Base-by-base conservation (phyloP, 805 yeast genomes). In the Kodamaea lidongshanica region DNA sequence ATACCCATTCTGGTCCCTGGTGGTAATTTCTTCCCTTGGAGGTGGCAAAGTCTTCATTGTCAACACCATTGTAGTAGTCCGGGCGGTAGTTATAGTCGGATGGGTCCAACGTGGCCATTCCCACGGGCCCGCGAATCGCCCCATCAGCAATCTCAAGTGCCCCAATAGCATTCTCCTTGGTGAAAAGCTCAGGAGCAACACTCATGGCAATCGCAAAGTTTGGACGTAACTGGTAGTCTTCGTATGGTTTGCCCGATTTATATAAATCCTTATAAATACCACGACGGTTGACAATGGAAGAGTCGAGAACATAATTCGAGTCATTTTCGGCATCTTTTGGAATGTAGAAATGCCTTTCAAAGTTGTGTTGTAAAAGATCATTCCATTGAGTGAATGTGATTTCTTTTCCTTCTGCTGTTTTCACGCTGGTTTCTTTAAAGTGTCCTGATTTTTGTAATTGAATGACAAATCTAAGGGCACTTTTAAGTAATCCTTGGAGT, bases 1-100 rank as follows among this genome's bases (percentile, higher is more conserved):
- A 89, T 19, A 84, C 82, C 98, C 98, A 89, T 52, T 92, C 98
- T 2, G 98, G 98, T 2, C 98, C 98, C 59, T 89, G 97, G 56
- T 89, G 98, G 54, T 89, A 89, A 58, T 92, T 92, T 46, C 97
- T 73, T 17, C 98, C 98, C 57, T 87, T 86, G 2, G 96, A 70
- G 0, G 96, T 87, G 1, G 94, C 86, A 67, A 87, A 92, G 54
- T 89, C 95, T 4, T 70, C 74, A 31, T 73, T 74, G 47, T 89
- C 97, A 23, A 72, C 80, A 27, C 86, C 61, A 52, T 89, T 92
- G 48, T 65, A 65, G 56, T 89, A 89, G 58, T 84, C 74, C 2
- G 98, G 98, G 40, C 94, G 70, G 55, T 92, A 89, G 56, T 89
- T 88, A 61, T 77, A 72, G 59, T 89, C 98, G 9, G 79, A 70